A percentile compares a stretch with the other conserved stretches of the same genome.
phyloP scores from a whole-genome alignment of 2,329 filamentous ascomycete species.

The Fusarium citri region DNA sequence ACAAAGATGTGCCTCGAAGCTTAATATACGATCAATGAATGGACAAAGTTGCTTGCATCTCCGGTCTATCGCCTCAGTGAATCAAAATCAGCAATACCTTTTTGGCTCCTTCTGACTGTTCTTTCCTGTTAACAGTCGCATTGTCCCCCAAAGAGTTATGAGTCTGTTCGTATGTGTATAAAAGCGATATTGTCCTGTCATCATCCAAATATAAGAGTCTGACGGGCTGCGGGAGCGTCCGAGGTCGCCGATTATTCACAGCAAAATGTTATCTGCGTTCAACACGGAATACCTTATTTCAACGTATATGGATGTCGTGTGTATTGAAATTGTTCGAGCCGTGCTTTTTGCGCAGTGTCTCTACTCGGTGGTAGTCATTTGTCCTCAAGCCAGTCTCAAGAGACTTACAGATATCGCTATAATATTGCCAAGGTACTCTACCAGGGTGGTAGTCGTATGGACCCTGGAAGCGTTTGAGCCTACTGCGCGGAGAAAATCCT shows the following conservation, averaged over 20 bases:
- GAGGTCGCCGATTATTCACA: constrained; percentile 61
- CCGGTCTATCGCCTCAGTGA: too few species aligned
- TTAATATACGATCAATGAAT: neutral
- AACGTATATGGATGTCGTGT: neutral
- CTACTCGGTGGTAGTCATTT: neutral
- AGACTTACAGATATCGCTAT: neutral
- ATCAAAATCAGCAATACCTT: neutral
- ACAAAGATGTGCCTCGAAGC: neutral
- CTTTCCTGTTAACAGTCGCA: neutral
- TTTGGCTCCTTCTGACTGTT: rapidly evolving
- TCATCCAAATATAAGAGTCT: neutral
- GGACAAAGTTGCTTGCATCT: neutral
- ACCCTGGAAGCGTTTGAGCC: neutral
- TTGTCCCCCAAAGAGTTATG: too few species aligned
- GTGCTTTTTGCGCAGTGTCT: neutral
- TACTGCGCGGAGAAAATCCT: neutral
- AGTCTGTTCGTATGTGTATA: rapidly evolving
- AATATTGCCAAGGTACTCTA: neutral
- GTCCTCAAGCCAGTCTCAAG: neutral
- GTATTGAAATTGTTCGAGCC: too few species aligned
- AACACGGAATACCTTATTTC: neutral
- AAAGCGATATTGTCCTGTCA: neutral
- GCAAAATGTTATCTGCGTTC: constrained; percentile 30
- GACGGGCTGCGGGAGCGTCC: constrained; percentile 67
- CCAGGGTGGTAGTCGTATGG: neutral